Evolutionary conservation across 768 basidiomycete genomes (phyloP).

Genomic region (Hericium alpestre): DNA sequence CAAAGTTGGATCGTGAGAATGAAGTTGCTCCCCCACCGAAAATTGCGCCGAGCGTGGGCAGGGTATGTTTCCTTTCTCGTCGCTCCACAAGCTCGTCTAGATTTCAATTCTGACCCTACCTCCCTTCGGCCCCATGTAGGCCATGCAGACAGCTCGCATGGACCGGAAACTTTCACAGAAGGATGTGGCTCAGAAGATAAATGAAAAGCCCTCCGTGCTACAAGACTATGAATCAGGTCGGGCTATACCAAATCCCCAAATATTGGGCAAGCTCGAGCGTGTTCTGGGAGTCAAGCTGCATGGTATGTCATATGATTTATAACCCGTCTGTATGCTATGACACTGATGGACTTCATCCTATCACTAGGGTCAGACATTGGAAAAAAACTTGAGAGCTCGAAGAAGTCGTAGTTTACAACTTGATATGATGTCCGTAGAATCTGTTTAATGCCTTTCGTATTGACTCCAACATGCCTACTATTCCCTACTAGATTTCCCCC

Average conservation of each 20-base stretch:
- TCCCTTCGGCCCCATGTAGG: constrained; percentile 28
- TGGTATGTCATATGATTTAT: constrained; percentile 36
- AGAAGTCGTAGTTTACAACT: constrained; percentile 45
- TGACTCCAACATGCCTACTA: too few species aligned
- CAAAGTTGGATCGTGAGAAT: constrained; percentile 89
- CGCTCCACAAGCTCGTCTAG: background rate
- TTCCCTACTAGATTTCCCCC: too few species aligned
- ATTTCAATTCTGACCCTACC: constrained; percentile 1
- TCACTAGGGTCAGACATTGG: constrained; percentile 66
- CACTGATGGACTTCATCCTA: constrained; percentile 4
- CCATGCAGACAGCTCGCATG: constrained; percentile 72
- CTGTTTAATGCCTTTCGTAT: too few species aligned
- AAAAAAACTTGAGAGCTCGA: constrained; percentile 72
- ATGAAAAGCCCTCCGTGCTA: constrained; percentile 81
- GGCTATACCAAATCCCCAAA: constrained; percentile 78
- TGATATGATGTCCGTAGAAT: too few species aligned
- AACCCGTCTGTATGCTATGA: background rate
- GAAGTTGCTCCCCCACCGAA: constrained; percentile 90
- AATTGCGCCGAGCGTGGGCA: constrained; percentile 60
- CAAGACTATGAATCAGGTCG: constrained; percentile 86
- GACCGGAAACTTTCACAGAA: constrained; percentile 81
- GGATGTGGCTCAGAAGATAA: constrained; percentile 85
- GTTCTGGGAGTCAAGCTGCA: constrained; percentile 79
- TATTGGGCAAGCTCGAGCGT: constrained; percentile 84
- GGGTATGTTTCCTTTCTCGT: constrained; percentile 33